A percentile compares a stretch with the other conserved stretches of the same genome.
Evolutionary conservation across 1,139 yeast species (phyloP).

Genomic region (Meyerozyma sp.): DNA sequence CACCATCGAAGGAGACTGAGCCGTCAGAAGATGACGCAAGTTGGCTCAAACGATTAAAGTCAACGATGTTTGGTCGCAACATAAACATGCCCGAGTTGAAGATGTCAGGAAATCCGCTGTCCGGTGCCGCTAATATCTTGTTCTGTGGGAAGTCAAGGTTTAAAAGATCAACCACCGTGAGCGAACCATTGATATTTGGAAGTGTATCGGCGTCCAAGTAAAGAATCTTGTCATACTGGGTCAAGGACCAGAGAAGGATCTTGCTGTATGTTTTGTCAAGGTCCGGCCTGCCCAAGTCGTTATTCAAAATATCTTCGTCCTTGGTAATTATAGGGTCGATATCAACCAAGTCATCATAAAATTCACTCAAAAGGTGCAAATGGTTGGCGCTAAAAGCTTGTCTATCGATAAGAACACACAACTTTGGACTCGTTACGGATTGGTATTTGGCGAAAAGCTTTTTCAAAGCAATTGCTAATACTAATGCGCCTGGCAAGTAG

Average conservation of each 20-base stretch:
- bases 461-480: slow-evolving; percentile 44
- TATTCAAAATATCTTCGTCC: slow-evolving; percentile 19
- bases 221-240: slow-evolving; percentile 55
- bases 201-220: slow-evolving; percentile 83
- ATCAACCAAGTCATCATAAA: slow-evolving; percentile 30
- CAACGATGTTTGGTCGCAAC: slow-evolving; percentile 49
- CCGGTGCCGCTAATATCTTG: slow-evolving; percentile 74
- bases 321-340: slow-evolving; percentile 23
- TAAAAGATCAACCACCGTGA: slow-evolving; percentile 26
- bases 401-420: slow-evolving; percentile 35
- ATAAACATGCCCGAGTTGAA: slow-evolving; percentile 87
- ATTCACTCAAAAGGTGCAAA: slow-evolving; percentile 17
- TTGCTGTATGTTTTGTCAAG: slow-evolving; percentile 68
- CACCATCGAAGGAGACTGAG: slow-evolving; percentile 72
- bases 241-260: slow-evolving; percentile 63
- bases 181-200: slow-evolving; percentile 38
- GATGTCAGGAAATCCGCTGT: slow-evolving; percentile 92
- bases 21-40: slow-evolving; percentile 20
- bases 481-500: slow-evolving; percentile 75
- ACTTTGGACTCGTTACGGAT: slow-evolving; percentile 11
- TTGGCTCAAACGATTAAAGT: slow-evolving; percentile 39
- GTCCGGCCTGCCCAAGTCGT: slow-evolving; percentile 65
- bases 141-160: slow-evolving; percentile 26
- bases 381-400: slow-evolving; percentile 23
- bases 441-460: slow-evolving; percentile 9